Evolutionary conservation across 305 asterid species (phyloP), one percentile per base, ranked within the genome.

Genomic region (Striga hermonthica): DNA sequence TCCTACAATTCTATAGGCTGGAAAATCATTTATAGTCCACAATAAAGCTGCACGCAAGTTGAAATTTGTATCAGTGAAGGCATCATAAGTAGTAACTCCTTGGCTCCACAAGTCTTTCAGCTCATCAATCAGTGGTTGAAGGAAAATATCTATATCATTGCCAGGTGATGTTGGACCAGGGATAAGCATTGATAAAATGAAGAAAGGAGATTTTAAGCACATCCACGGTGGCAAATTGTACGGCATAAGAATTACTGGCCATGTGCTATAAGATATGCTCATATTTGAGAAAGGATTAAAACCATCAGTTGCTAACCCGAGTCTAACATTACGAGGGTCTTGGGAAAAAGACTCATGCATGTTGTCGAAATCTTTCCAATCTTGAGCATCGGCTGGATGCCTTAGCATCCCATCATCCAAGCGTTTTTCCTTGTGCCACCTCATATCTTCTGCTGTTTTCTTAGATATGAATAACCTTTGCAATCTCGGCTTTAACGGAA

Each of bases 1-100:
- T 0, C 60, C 60, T 13, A 50, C 52, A 52, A 36, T 38, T 4
- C 39, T 50, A 65, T 65, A 52, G 7, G 40, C 69, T 1, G 61
- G 52, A 4, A 65, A 65, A 36, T 65, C 57, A 52, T 34, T 52
- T 3, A 52, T 52, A 1, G 57, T 52, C 57, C 69, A 39, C 9
- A 50, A 7, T 35, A 64, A 37, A 2, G n/a, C 59, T 1, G 48
- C 50, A 13, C 14, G 49, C 13, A 64, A 47, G 4, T 8, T 7
- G 15, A 64, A 48, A 0, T 9, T 9, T 11, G n/a, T 22, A n/a
- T 6, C 31, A 45, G 34, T 5, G 11, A 31, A 62, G 31, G 5
- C 41, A 62, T 62, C 67, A 47, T 62, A 62, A 0, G 67, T 9
- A 11, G 6, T 11, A 44, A 44, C 43, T 0, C 57, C 66, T 5